Percentiles rank a stretch among this genome's conserved stretches.
Evolutionary conservation across 306 rosid species (phyloP).

Genomic region (Sicyos baderoa): DNA sequence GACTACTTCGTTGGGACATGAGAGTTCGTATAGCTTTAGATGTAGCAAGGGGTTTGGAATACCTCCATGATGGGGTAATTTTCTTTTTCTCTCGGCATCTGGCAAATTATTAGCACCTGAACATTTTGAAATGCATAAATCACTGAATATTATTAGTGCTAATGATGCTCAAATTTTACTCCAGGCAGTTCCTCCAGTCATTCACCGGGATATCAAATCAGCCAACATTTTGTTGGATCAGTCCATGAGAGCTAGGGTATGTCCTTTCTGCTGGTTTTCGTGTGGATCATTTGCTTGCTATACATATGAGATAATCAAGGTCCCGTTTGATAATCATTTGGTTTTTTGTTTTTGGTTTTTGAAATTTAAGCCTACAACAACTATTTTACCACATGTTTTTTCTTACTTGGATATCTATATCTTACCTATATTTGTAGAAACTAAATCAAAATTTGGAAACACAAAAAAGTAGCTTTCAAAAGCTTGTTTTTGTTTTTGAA

Average conservation of each 20-base stretch:
- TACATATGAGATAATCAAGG: too few species aligned
- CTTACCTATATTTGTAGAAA: too few species aligned
- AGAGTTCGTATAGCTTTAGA: conserved; percentile 80
- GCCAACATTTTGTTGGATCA: conserved; percentile 79
- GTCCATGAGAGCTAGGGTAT: conserved; percentile 91
- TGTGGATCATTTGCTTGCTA: too few species aligned
- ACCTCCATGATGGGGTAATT: conserved; percentile 98
- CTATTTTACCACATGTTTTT: too few species aligned
- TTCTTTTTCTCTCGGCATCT: conserved; percentile 10
- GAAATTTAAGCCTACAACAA: too few species aligned
- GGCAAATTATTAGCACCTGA: neutral
- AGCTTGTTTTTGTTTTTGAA: too few species aligned
- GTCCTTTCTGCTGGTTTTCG: conserved; percentile 5
- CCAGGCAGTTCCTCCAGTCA: conserved; percentile 97
- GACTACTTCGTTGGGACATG: conserved; percentile 64
- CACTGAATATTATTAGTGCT: neutral
- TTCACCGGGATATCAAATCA: conserved; percentile 93
- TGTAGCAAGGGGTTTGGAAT: conserved; percentile 92
- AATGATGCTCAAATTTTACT: conserved; percentile 16
- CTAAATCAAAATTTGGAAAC: too few species aligned
- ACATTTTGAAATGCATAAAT: neutral
- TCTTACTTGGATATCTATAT: too few species aligned
- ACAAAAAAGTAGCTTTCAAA: too few species aligned
- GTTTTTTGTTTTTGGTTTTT: too few species aligned
- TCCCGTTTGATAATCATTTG: too few species aligned